Conservation (phyloP, 2,329 filamentous ascomycete genomes). For the Pyricularia sp. region DNA sequence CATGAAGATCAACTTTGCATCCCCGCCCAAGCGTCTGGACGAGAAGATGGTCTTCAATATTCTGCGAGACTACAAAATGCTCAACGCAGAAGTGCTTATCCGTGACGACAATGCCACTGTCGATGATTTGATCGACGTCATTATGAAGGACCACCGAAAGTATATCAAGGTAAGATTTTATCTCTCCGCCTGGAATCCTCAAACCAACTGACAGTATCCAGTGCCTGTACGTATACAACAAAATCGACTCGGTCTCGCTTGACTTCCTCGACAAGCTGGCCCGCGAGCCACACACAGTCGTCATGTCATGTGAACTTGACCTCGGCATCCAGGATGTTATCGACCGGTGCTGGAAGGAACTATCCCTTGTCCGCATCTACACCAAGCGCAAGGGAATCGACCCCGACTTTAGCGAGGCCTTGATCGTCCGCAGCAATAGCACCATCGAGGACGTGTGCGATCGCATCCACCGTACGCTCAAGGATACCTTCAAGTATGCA, state of each 20-base stretch:
- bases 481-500: conserved; percentile 99
- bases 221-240: conserved; percentile 98
- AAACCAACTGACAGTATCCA: background rate
- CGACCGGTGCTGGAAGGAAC: conserved; percentile 89
- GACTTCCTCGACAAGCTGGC: conserved; percentile 90
- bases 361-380: conserved; percentile 84
- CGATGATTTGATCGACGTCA: conserved; percentile 97
- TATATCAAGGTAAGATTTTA: conserved; percentile 58
- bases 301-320: conserved; percentile 97
- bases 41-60: conserved; percentile 99
- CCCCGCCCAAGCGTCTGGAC: conserved; percentile 81
- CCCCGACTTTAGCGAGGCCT: conserved; percentile 79
- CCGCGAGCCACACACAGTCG: conserved; percentile 83
- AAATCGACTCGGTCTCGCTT: conserved; percentile 90
- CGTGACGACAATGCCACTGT: conserved; percentile 93
- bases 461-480: conserved; percentile 82
- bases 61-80: conserved; percentile 94
- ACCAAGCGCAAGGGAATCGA: conserved; percentile 93
- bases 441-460: conserved; percentile 97
- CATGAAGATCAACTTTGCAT: conserved; percentile 96
- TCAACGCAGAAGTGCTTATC: conserved; percentile 93
- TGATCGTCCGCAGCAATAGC: conserved; percentile 84
- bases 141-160: conserved; percentile 98
- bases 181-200: background rate
- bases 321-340: conserved; percentile 90